These are phyloP conservation scores for Xylariales sp. DNA, from an alignment of 2,329 filamentous ascomycete species.

Conservation along the genomic window DNA sequence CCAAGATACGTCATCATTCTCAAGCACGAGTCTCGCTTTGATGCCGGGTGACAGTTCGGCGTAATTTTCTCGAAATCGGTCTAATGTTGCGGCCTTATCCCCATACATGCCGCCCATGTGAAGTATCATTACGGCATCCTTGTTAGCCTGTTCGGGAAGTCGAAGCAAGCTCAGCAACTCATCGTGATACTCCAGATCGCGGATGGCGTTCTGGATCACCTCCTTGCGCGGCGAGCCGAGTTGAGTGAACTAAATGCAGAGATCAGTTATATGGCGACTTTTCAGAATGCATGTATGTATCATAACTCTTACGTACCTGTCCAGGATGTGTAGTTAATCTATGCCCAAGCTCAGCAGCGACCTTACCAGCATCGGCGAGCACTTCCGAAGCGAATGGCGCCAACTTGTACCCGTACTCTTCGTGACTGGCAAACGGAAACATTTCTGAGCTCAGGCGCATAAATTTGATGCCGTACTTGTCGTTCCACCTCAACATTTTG, in stretches of 20 bases:
- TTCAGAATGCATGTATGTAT: neutral
- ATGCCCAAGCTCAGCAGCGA: conserved; percentile 76
- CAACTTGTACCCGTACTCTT: conserved; percentile 80
- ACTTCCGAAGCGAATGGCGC: conserved; percentile 77
- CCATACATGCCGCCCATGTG: conserved; percentile 92
- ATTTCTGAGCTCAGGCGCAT: conserved; percentile 91
- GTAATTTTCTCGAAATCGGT: conserved; percentile 76
- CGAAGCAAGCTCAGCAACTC: conserved; percentile 77
- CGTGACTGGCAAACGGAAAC: conserved; percentile 93
- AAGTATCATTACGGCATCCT: conserved; percentile 89
- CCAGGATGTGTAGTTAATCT: conserved; percentile 87
- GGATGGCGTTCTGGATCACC: conserved; percentile 71
- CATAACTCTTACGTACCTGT: conserved; percentile 42
- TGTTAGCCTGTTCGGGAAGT: conserved; percentile 71
- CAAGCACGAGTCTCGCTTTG: conserved; percentile 78
- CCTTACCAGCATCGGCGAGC: conserved; percentile 70
- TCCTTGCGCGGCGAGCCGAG: conserved; percentile 75
- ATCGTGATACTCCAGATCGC: conserved; percentile 84
- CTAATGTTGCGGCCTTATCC: conserved; percentile 74
- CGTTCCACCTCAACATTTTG: conserved; percentile 90
- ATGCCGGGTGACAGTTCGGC: conserved; percentile 59
- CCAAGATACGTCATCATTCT: conserved; percentile 94
- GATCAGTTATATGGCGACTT: neutral
- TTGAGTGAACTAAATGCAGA: conserved; percentile 67
- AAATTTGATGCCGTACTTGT: conserved; percentile 87